Conservation (phyloP, 1,284 basidiomycete species). For the Jaminaea rosea region DNA sequence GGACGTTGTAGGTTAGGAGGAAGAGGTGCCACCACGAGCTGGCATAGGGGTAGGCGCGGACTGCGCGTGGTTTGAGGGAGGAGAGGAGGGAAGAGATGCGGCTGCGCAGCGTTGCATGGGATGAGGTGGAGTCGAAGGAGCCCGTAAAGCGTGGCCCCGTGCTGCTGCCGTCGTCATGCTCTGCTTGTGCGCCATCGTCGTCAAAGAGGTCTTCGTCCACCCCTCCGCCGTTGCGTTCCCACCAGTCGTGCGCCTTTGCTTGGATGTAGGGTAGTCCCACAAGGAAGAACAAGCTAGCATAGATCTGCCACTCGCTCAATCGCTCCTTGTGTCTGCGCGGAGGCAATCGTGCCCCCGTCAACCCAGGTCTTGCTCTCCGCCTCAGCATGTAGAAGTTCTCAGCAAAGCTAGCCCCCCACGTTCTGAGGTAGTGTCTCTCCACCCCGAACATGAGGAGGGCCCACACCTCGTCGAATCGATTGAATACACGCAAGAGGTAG, state of each 20-base stretch:
- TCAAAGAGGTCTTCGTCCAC: constrained; percentile 54
- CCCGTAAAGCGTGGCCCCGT: neutral
- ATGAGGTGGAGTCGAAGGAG: neutral
- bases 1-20: constrained; percentile 69
- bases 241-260: constrained; percentile 80
- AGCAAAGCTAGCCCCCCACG: constrained; percentile 75
- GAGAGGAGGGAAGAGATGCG: neutral
- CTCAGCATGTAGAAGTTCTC: constrained; percentile 90
- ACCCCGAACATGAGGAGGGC: constrained; percentile 76
- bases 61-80: constrained; percentile 52
- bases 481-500: constrained; percentile 81
- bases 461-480: constrained; percentile 93
- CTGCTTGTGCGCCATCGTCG: constrained; percentile 17
- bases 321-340: constrained; percentile 5
- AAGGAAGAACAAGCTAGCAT: constrained; percentile 49
- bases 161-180: too few relatives aligned
- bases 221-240: constrained; percentile 79
- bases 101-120: neutral
- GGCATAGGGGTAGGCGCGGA: constrained; percentile 67
- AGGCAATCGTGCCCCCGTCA: constrained; percentile 14
- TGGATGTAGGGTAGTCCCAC: constrained; percentile 80
- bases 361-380: constrained; percentile 60
- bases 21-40: constrained; percentile 70
- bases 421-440: constrained; percentile 78
- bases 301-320: constrained; percentile 19